Base-by-base conservation (phyloP, 352 stramenopile genomes). In the Pythium myriotylum region DNA sequence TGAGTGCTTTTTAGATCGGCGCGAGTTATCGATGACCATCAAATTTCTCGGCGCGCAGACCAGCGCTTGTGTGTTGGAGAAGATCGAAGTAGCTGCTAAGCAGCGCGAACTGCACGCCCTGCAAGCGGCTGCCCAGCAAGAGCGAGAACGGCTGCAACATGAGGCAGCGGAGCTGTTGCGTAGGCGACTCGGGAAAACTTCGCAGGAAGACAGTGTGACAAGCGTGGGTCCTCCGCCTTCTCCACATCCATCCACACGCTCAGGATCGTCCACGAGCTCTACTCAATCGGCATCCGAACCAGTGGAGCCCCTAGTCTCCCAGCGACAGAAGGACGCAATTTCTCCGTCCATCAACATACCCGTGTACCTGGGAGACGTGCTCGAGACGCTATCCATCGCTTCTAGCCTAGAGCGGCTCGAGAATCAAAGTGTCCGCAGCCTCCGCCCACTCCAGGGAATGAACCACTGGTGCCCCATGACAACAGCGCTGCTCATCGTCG, bases 401-500 rank as follows among this genome's bases (percentile, higher is more conserved):
- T 65, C 54, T 3, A 61, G 50, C 22, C 4, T 23, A 0, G 56
- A 62, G 23, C 22, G 20, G 4, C 62, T 50, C 39, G 51, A 53
- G 20, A 23, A 10, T 10, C 43, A 54, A 17, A 40, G 23, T 14
- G 26, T 39, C 13, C 33, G 16, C 8, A 40, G 23, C 12, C 37
- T 39, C 13, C 33, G 16, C 8, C 47, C 9, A 1, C 22, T 60
- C 45, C 13, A 43, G 0, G 24, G 12, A 29, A 68, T 69, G 57
- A 58, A 75, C 45, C 76, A 79, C 43, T 84, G 77, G 77, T 87
- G 79, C 20, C 77, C 75, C 2, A 84, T 87, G 77, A 89, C 79
- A 22, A 89, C 82, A 0, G 70, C 76, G 6, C 59, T 92, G 23
- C 63, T 92, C 19, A 66, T 92, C 23, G 20, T 92, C 51, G 82